Evolutionary conservation across 2,329 filamentous ascomycete genomes (phyloP).

Genomic region (Aureobasidium musti): DNA sequence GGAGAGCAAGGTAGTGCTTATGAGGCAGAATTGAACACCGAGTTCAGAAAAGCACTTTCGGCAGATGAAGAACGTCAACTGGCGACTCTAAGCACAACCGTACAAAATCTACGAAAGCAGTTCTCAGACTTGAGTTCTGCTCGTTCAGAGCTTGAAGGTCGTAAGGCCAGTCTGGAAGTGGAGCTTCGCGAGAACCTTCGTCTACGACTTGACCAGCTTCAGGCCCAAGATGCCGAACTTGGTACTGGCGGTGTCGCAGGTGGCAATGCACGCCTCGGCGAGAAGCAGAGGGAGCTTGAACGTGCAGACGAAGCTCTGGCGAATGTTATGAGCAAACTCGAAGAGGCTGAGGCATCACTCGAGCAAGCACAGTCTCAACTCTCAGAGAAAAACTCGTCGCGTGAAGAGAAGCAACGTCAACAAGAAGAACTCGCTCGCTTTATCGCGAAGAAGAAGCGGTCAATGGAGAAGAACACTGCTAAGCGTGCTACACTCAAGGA

Average conservation of each 20-base stretch:
- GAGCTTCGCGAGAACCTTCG: constrained; percentile 87
- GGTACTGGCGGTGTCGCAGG: constrained; percentile 49
- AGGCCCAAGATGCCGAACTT: constrained; percentile 71
- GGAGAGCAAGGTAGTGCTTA: constrained; percentile 74
- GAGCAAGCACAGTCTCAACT: constrained; percentile 60
- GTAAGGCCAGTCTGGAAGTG: constrained; percentile 80
- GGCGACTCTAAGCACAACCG: constrained; percentile 66
- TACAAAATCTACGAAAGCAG: constrained; percentile 74
- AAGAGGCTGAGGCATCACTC: constrained; percentile 72
- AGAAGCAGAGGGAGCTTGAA: constrained; percentile 78
- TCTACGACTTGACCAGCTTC: constrained; percentile 83
- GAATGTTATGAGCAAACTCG: constrained; percentile 66
- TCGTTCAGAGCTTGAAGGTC: constrained; percentile 74
- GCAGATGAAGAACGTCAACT: constrained; percentile 80
- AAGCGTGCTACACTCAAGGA: constrained; percentile 78
- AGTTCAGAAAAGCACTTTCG: constrained; percentile 89
- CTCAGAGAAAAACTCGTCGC: constrained; percentile 59
- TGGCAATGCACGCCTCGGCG: constrained; percentile 65
- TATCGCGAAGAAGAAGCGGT: constrained; percentile 84
- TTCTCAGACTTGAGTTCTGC: constrained; percentile 73
- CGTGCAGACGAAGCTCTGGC: constrained; percentile 70
- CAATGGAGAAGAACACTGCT: constrained; percentile 87
- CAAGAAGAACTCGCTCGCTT: constrained; percentile 73
- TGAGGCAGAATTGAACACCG: constrained; percentile 76
- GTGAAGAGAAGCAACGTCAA: constrained; percentile 65